These are phyloP conservation scores for Coleophoma crateriformis DNA, from an alignment of 2,329 filamentous ascomycete genomes.

Conservation along the genomic window DNA sequence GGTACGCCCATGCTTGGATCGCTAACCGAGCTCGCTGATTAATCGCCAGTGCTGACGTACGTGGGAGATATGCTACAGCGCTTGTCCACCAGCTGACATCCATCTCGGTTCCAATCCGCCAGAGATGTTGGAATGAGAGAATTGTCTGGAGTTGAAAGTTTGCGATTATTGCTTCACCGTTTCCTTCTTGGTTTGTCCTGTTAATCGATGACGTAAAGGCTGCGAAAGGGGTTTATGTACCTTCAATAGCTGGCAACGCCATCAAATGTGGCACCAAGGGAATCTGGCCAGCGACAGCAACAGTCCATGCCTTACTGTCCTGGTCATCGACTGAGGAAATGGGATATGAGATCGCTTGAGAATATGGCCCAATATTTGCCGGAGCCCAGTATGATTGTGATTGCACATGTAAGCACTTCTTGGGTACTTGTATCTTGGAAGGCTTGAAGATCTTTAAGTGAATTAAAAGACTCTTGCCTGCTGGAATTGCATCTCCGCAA, in stretches of 20 bases:
- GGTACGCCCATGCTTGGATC: slow-evolving; percentile 39
- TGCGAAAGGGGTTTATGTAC: background rate
- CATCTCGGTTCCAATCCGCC: slow-evolving; percentile 71
- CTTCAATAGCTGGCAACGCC: slow-evolving; percentile 40
- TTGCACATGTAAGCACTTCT: slow-evolving; percentile 79
- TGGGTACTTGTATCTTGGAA: slow-evolving; percentile 11
- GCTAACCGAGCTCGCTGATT: slow-evolving; percentile 34
- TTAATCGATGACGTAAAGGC: background rate
- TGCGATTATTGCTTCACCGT: slow-evolving; percentile 14
- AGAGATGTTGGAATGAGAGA: slow-evolving; percentile 83
- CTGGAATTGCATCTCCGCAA: slow-evolving; percentile 62
- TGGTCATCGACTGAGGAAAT: slow-evolving; percentile 23
- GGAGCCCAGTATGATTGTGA: slow-evolving; percentile 95
- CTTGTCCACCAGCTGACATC: slow-evolving; percentile 70
- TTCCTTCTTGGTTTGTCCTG: background rate
- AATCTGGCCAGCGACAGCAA: slow-evolving; percentile 86
- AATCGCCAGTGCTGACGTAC: slow-evolving; percentile 19
- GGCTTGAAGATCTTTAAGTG: slow-evolving; percentile 32
- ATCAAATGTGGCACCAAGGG: slow-evolving; percentile 79
- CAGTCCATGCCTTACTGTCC: slow-evolving; percentile 18
- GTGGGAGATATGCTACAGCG: slow-evolving; percentile 68
- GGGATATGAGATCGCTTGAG: slow-evolving; percentile 68
- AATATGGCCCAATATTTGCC: slow-evolving; percentile 95
- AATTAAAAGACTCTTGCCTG: slow-evolving; percentile 54
- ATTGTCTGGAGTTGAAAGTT: slow-evolving; percentile 53